These are phyloP conservation scores for Orbilia ellipsospora DNA, from an alignment of 2,329 filamentous ascomycete species.

Conservation along the genomic window DNA sequence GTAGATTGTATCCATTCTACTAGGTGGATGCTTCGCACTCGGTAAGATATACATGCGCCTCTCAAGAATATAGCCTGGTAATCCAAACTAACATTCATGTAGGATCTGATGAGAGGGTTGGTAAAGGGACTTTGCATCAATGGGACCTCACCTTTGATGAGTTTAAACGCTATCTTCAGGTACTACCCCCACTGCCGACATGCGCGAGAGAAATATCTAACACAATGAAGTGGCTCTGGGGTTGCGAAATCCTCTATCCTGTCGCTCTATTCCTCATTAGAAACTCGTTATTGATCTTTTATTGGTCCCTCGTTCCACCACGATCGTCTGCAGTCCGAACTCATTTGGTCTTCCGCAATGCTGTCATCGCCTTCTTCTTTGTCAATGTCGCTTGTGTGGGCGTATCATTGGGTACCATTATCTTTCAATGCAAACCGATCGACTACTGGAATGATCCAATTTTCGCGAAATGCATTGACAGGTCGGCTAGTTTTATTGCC, in stretches of 20 bases:
- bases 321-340: conserved; percentile 43
- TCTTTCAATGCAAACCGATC: conserved; percentile 63
- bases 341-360: conserved; percentile 47
- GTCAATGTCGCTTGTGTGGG: conserved; percentile 45
- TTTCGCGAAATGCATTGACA: conserved; percentile 64
- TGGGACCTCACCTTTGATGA: conserved; percentile 49
- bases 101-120: conserved; percentile 51
- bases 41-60: conserved; percentile 11
- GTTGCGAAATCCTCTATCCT: conserved; percentile 45
- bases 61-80: neutral
- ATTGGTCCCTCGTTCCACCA: conserved; percentile 49
- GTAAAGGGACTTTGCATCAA: conserved; percentile 50
- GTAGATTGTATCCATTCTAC: conserved; percentile 33
- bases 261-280: conserved; percentile 42
- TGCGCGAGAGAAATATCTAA: neutral
- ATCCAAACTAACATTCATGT: conserved; percentile 1
- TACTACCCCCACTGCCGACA: neutral
- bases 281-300: conserved; percentile 51
- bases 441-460: conserved; percentile 60
- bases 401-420: conserved; percentile 57
- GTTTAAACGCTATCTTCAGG: conserved; percentile 42
- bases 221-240: conserved; percentile 32
- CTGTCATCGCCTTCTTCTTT: conserved; percentile 50
- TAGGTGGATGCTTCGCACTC: conserved; percentile 43
- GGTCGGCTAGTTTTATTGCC: conserved; percentile 67